A percentile compares a stretch with the other conserved stretches of the same genome.
Conservation (phyloP, 306 rosid genomes). For the Macrotyloma uniflorum region DNA sequence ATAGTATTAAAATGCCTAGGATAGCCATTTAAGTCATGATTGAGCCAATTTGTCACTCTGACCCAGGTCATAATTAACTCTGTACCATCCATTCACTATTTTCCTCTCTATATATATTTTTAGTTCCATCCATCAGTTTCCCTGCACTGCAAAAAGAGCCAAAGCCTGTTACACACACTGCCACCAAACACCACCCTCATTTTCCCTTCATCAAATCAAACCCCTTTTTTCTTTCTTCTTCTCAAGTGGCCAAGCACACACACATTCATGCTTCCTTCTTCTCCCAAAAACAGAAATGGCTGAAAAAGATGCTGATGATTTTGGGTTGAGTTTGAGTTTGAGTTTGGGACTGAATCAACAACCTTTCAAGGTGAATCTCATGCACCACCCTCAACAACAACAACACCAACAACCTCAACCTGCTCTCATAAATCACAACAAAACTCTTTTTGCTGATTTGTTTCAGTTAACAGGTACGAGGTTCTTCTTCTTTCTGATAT, state of each 20-base stretch:
- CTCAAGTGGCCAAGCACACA: not conserved
- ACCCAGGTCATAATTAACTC: constrained; percentile 61
- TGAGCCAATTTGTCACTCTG: constrained; percentile 60
- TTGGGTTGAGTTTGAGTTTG: constrained; percentile 54
- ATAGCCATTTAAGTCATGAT: constrained; percentile 59
- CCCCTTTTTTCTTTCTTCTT: not conserved
- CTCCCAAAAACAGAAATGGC: constrained; percentile 43
- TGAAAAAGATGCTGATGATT: constrained; percentile 54
- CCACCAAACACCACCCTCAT: constrained; percentile 26
- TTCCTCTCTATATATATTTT: constrained; percentile 30
- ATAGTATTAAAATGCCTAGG: constrained; percentile 28
- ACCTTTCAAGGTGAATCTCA: constrained; percentile 32
- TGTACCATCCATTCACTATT: constrained; percentile 30
- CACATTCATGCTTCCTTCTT: not conserved
- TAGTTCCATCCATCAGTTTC: constrained; percentile 46
- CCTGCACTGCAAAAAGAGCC: constrained; percentile 48
- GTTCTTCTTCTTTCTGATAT: not conserved
- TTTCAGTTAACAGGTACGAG: constrained; percentile 50
- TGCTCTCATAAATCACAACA: constrained; percentile 36
- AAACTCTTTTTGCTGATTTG: constrained; percentile 41
- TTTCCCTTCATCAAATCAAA: not conserved
- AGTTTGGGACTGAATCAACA: constrained; percentile 41
- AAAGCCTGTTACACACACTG: constrained; percentile 43
- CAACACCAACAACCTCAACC: not conserved
- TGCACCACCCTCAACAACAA: constrained; percentile 38